Base-by-base conservation (phyloP, 371 early-diverging fungal species). In the Scutellospora calospora region DNA sequence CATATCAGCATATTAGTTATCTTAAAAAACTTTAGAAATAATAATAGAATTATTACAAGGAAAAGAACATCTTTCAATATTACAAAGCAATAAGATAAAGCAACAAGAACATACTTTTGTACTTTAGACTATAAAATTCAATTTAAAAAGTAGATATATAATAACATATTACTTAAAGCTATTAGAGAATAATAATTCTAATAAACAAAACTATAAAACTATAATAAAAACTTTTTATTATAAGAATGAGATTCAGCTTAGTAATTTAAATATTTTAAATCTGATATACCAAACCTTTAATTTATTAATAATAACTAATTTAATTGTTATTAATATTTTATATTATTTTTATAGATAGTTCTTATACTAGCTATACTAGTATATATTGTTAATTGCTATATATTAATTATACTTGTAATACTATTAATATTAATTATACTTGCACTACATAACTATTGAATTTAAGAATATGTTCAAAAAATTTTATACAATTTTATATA, bases 31-130 rank as follows among this genome's bases (percentile, higher is more conserved):
- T 45, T 45, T 11, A 45, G 45, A 11, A 45, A 45, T 9, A 12
- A 45, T 9, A 20, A 57, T 57, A n/a, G 20, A 20, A 8, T 57
- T 57, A 22, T 49, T 71, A 11, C 71, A 71, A 71, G 75, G 75
- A n/a, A 51, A 75, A 75, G 75, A 75, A 59, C 27, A 29, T 22
- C 54, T 27, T 27, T 31, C 18, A 25, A 75, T 75, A 75, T 75
- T 75, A 25, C 29, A 55, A 33, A 38, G 75, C 16, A 54, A 75
- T 75, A 33, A 27, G 5, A n/a, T 52, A 45, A 57, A 75, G 11
- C 25, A 55, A 29, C 54, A 55, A 31, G 52, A 25, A 11, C 57
- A 75, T 33, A 51, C 54, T 1, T 57, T 75, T 5, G 33, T 75
- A 51, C 75, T 75, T 31, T 75, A 59, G 75, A 75, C 25, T 54